A percentile compares a stretch with the other conserved stretches of the same genome.
Conservation (phyloP, 2,329 filamentous ascomycete species). For the Penicillium occitanis region DNA sequence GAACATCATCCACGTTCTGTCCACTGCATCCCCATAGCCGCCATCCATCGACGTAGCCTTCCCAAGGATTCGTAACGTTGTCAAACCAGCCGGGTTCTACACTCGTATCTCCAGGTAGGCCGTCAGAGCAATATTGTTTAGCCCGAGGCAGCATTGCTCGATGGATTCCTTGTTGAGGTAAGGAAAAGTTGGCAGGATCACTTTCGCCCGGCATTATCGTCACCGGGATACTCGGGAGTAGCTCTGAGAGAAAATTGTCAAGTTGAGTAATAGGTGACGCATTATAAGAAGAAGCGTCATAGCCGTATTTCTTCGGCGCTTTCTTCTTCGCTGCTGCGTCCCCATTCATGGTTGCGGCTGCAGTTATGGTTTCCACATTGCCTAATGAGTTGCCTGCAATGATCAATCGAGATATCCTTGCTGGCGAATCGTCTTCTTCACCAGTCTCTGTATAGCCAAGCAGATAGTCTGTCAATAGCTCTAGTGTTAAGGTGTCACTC, state of each 20-base stretch:
- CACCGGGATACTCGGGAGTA: constrained; percentile 83
- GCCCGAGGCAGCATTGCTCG: constrained; percentile 82
- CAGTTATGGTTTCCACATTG: constrained; percentile 35
- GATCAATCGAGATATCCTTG: constrained; percentile 75
- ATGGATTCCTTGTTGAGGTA: constrained; percentile 92
- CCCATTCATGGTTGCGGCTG: constrained; percentile 39
- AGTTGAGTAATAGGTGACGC: constrained; percentile 77
- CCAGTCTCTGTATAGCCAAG: constrained; percentile 71
- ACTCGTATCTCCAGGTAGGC: constrained; percentile 34
- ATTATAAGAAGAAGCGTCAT: constrained; percentile 87
- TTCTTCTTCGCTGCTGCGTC: constrained; percentile 43
- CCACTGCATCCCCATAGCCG: constrained; percentile 81
- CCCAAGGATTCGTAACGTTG: constrained; percentile 87
- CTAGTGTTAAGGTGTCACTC: constrained; percentile 71
- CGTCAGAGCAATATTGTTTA: constrained; percentile 60
- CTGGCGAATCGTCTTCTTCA: constrained; percentile 48
- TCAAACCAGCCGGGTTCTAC: constrained; percentile 73
- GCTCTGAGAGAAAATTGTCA: constrained; percentile 75
- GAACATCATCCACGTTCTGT: constrained; percentile 90
- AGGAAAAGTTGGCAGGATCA: constrained; percentile 84
- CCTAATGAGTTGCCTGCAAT: constrained; percentile 87
- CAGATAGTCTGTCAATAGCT: constrained; percentile 81
- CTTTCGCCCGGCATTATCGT: constrained; percentile 80
- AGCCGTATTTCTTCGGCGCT: constrained; percentile 80
- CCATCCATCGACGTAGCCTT: constrained; percentile 88